phyloP scores from a whole-genome alignment of 345 rosid genomes.

The Camelina laxa region DNA sequence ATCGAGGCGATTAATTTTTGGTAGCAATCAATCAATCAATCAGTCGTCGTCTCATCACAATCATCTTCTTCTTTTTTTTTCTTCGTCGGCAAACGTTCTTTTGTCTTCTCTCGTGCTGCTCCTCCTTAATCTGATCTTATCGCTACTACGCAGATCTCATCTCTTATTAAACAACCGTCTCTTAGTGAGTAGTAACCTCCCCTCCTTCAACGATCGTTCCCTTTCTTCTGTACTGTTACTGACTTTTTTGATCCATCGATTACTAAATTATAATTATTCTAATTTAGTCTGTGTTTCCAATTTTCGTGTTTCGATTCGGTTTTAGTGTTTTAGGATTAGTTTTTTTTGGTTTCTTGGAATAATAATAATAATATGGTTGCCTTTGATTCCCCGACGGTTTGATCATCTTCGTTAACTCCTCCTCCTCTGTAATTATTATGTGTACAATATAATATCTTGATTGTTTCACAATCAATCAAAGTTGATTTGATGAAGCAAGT shows the following conservation, averaged over 20 bases:
- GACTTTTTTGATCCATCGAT: neutral
- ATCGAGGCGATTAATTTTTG: slow-evolving; percentile 11
- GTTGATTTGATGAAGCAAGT: too few relatives aligned
- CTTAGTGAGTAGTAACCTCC: slow-evolving; percentile 2
- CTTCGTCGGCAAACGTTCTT: slow-evolving; percentile 1
- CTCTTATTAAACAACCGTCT: neutral
- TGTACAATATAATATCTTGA: too few relatives aligned
- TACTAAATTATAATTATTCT: too few relatives aligned
- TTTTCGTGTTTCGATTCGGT: too few relatives aligned
- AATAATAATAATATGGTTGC: too few relatives aligned
- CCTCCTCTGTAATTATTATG: too few relatives aligned
- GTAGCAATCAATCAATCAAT: neutral
- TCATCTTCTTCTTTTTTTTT: slow-evolving; percentile 19
- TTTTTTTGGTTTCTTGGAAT: too few relatives aligned
- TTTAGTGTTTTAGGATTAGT: too few relatives aligned
- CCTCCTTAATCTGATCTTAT: slow-evolving; percentile 26
- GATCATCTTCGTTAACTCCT: too few relatives aligned
- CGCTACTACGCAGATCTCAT: slow-evolving; percentile 23
- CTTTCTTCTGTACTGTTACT: neutral
- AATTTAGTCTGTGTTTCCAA: too few relatives aligned
- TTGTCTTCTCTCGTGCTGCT: neutral
- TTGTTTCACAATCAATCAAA: too few relatives aligned
- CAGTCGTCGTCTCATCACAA: slow-evolving; percentile 13
- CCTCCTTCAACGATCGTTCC: neutral
- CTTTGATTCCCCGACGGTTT: too few relatives aligned